Base-by-base conservation (phyloP, 2,329 filamentous ascomycete genomes). In the Amauroascus niger region DNA sequence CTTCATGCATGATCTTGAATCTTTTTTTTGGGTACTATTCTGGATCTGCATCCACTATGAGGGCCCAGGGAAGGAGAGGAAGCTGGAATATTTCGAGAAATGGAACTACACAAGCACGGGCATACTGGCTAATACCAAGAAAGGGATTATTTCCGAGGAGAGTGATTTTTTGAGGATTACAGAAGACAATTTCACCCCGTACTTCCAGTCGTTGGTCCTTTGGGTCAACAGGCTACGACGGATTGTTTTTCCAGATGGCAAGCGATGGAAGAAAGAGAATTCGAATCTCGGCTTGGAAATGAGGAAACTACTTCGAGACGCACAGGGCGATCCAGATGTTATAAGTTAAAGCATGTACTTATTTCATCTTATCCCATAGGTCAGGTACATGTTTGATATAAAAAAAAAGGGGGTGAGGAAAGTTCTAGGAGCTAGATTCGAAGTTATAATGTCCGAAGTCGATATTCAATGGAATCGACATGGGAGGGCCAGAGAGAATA, bases 141-240 rank as follows among this genome's bases (percentile, higher is more conserved):
- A 59, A 53, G 63, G 63, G 0, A 35, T 40, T 6, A 55, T 67
- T 18, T 41, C 18, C 22, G 55, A 63, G 49, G 60, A 68, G 49
- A 33, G 3, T 2, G 56, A 65, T 54, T 74, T 73, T 57, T 50
- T 64, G 47, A 64, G 54, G 20, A 60, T 14, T 32, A 43, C 61
- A n/a, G 52, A 57, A 11, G 57, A 64, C 22, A 20, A 52, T 28
- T 52, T 52, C 39, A 43, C 37, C 14, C 24, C 40, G 7, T 52
- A 43, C n/a, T 44, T 44, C 11, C 9, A 4, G 52, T 60, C 67
- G 33, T 61, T 74, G 20, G 61, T 69, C 24, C 64, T 64, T 54
- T 71, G 60, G 61, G 61, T 75, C 9, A 73, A 71, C 53, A 61
- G 56, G 57, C 58, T 75, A 51, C 63, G 71, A 52, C 66, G 58